phyloP scores from a whole-genome alignment of 371 early-diverging fungal species.

The Mortierella sp. region DNA sequence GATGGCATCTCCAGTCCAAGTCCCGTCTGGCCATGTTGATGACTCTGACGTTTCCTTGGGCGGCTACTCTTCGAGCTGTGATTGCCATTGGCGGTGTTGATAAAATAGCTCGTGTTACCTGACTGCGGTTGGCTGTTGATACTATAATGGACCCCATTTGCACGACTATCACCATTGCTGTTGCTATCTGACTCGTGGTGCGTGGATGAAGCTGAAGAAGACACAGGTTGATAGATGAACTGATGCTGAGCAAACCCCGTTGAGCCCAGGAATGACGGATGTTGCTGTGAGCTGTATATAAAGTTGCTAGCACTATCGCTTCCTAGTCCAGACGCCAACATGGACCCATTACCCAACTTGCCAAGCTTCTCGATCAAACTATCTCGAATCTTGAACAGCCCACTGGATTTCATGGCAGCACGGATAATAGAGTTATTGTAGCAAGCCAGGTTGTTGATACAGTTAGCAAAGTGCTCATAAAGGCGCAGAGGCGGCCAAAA shows the following conservation, averaged over 20 bases:
- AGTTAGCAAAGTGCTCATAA: conserved; percentile 57
- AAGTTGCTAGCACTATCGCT: background rate
- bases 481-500: conserved; percentile 49
- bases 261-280: background rate
- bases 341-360: conserved; percentile 1
- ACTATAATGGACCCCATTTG: conserved; percentile 1
- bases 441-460: conserved; percentile 58
- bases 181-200: conserved; percentile 15
- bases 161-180: background rate
- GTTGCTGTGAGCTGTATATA: background rate
- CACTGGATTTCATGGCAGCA: conserved; percentile 59
- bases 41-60: conserved; percentile 29
- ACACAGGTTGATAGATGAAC: background rate
- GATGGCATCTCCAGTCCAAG: conserved; percentile 29
- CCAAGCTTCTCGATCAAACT: conserved; percentile 50
- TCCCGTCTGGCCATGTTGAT: conserved; percentile 20
- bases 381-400: conserved; percentile 60
- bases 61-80: conserved; percentile 14
- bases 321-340: background rate
- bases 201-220: conserved; percentile 26
- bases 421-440: conserved; percentile 58
- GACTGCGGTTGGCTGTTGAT: background rate
- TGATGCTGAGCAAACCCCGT: conserved; percentile 9
- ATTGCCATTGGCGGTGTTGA: conserved; percentile 2
- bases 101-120: background rate